Percentiles rank a stretch among this genome's conserved stretches.
These are phyloP conservation scores for Botrytis hyacinthi DNA, from an alignment of 2,329 filamentous ascomycete genomes.

Conservation along the genomic window DNA sequence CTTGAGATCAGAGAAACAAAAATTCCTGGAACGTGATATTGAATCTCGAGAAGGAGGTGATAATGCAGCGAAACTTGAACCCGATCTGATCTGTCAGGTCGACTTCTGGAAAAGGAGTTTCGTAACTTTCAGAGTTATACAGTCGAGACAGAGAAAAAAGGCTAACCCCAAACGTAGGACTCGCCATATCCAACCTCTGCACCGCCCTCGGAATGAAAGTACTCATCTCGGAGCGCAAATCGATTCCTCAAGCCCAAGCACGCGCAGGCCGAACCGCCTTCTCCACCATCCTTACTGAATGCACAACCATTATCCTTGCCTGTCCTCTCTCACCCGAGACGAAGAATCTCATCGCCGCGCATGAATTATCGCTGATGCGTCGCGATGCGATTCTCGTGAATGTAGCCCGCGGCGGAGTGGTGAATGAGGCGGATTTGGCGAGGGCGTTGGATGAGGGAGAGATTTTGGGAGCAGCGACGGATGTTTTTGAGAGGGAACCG, in stretches of 20 bases:
- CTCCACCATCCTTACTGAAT: neutral
- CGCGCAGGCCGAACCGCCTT: neutral
- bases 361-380: neutral
- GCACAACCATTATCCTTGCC: neutral
- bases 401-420: slow-evolving; percentile 3
- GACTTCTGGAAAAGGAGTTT: neutral
- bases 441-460: neutral
- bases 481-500: slow-evolving; percentile 4
- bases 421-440: neutral
- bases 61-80: too few species aligned
- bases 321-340: neutral
- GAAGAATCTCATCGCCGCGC: neutral
- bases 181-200: neutral
- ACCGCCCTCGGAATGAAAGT: slow-evolving; percentile 1
- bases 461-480: slow-evolving; percentile 9
- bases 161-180: neutral
- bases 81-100: too few species aligned
- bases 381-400: neutral
- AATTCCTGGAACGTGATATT: too few species aligned
- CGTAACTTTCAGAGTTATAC: rapidly evolving
- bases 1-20: too few species aligned
- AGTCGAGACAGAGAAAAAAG: neutral
- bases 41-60: too few species aligned
- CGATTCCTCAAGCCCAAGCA: neutral
- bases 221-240: neutral